Base-by-base conservation (phyloP, 108 stramenopile species). In the Cyclostephanos invisitatus region DNA sequence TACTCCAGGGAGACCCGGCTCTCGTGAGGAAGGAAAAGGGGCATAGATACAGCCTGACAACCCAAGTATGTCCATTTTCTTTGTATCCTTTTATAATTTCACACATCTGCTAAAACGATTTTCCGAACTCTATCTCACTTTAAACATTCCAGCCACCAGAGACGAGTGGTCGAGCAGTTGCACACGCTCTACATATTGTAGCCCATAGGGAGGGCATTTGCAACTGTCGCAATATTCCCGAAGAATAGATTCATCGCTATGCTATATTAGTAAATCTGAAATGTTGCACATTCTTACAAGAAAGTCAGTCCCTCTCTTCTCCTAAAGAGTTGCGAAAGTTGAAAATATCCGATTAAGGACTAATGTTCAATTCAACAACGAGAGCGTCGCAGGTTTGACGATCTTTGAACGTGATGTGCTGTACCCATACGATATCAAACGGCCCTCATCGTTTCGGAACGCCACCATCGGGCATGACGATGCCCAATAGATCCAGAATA, bases 1-100 rank as follows among this genome's bases (percentile, higher is more conserved):
- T 85, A 59, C 68, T 58, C 37, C 38, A 72, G 50, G 87, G 84
- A 51, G 82, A 88, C 50, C 84, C 84, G 18, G 81, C 87, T 37
- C 67, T 89, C 18, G 85, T 89, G 12, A 67, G 70, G 46, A 72
- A 65, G 47, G 64, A 83, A 58, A 82, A 83, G 48, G 70, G 78
- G 7, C 56, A 79, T 63, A 37, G 71, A 67, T 83, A 74, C 62
- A 74, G 77, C 42, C 57, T 83, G 27, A 83, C 82, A 9, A 83
- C 82, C 53, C 73, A 79, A 21, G 60, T 61, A 61, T 40, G 11
- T n/a, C 37, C 36, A 38, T 22, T 25, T 46, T 15, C 11, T 25
- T 9, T 5, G 12, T 55, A 28, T 24, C 5, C 14, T 22, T 55
- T 9, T 27, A 21, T 14, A 9, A 7, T 11, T 27, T 25, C 12